These are phyloP conservation scores for Acanthamoeba lenticulata DNA, from an alignment of 208 protist genomes.

Conservation along the genomic window DNA sequence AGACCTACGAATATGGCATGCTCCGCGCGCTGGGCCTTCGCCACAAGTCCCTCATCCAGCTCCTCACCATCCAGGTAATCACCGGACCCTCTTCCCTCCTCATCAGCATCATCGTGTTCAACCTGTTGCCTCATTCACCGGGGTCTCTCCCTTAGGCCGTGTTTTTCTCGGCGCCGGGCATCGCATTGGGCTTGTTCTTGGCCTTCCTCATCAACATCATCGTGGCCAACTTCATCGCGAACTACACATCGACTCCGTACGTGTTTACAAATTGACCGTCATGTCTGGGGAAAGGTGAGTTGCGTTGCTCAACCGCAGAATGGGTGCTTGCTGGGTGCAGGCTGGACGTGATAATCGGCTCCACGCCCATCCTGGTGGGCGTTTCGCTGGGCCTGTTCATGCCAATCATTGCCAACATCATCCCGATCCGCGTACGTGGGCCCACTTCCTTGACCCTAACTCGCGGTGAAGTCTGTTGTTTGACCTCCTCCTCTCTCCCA, in stretches of 20 bases:
- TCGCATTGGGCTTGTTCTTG: conserved; percentile 87
- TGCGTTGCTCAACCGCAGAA: too few relatives aligned
- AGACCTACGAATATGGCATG: conserved; percentile 97
- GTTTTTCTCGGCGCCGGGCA: conserved; percentile 92
- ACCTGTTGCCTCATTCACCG: neutral
- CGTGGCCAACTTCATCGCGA: conserved; percentile 85
- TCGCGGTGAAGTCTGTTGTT: neutral
- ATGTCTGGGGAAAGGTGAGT: too few relatives aligned
- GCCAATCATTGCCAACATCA: conserved; percentile 89
- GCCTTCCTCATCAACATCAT: conserved; percentile 87
- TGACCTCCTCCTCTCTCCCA: too few relatives aligned
- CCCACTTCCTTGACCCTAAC: neutral
- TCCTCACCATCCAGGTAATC: conserved; percentile 85
- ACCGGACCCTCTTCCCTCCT: neutral
- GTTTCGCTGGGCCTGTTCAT: conserved; percentile 81
- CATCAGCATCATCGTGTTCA: neutral
- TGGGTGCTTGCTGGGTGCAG: neutral
- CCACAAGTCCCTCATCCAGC: conserved; percentile 85
- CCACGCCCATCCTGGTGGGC: conserved; percentile 2
- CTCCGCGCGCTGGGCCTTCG: conserved; percentile 93
- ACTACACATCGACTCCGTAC: conserved; percentile 67
- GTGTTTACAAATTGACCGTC: neutral
- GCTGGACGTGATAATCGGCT: neutral
- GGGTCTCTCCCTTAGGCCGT: conserved; percentile 84
- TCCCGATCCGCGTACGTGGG: conserved; percentile 47